These are phyloP conservation scores for Populus hybrid DNA, from an alignment of 441 rosid species.

Conservation along the genomic window DNA sequence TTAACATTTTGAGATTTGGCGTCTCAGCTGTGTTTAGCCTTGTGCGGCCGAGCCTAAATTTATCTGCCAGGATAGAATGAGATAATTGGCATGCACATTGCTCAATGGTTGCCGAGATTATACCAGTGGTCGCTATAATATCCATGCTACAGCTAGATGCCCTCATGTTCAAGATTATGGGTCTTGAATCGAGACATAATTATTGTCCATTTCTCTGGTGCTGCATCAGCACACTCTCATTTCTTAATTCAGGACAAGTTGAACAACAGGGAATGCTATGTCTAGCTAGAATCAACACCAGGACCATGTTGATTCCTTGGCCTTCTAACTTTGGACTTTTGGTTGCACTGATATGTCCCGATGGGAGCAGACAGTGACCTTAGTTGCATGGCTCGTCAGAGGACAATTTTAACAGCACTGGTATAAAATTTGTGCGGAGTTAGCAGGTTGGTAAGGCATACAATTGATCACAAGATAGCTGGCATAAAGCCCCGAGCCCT, in stretches of 20 bases:
- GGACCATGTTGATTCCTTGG: background rate
- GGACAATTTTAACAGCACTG: background rate
- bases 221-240: background rate
- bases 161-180: background rate
- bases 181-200: background rate
- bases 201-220: background rate
- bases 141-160: background rate
- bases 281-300: background rate
- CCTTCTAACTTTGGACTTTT: background rate
- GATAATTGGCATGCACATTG: background rate
- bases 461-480: background rate
- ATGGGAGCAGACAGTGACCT: background rate
- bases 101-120: background rate
- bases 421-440: background rate
- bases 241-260: background rate
- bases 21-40: too few species aligned
- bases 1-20: too few species aligned
- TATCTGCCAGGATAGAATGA: background rate
- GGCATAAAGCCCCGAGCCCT: background rate
- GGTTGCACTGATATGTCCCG: background rate
- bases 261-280: background rate
- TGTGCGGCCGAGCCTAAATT: too few species aligned
- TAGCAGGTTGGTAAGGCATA: background rate
- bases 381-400: background rate
- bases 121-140: background rate